phyloP scores from a whole-genome alignment of 495 filamentous ascomycete genomes.

The Daldinia grandis region DNA sequence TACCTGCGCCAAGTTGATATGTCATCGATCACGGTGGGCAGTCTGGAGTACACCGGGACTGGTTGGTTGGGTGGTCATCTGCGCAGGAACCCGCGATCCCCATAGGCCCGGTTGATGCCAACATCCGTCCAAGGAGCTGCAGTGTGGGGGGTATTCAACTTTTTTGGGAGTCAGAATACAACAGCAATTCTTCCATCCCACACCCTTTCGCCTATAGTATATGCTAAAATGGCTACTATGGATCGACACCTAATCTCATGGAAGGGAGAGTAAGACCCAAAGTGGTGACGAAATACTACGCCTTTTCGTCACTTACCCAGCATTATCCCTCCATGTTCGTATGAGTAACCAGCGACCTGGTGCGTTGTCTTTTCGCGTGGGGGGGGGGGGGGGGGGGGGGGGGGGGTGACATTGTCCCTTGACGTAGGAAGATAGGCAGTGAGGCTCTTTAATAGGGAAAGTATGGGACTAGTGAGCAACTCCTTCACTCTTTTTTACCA shows the following conservation, averaged over 20 bases:
- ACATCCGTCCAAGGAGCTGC: constrained; percentile 14
- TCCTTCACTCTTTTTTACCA: constrained; percentile 19
- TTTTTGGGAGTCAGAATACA: constrained; percentile 26
- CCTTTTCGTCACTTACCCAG: constrained; percentile 11
- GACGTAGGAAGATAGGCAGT: constrained; percentile 30
- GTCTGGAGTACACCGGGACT: constrained; percentile 27
- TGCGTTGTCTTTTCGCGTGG: constrained; percentile 18
- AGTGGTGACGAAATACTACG: constrained; percentile 32
- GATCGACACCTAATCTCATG: constrained; percentile 11
- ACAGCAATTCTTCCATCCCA: constrained; percentile 29
- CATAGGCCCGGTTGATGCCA: constrained; percentile 45
- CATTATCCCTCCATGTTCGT: constrained; percentile 27
- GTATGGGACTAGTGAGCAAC: constrained; percentile 1
- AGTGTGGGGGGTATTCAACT: constrained; percentile 34
- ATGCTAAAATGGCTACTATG: constrained; percentile 8
- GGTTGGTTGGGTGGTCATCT: constrained; percentile 44
- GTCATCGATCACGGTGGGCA: constrained; percentile 41
- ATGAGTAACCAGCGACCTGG: constrained; percentile 21
- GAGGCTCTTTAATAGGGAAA: constrained; percentile 34
- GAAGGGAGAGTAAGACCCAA: constrained; percentile 11
- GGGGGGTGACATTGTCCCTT: constrained; percentile 34
- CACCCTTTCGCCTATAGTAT: constrained; percentile 7
- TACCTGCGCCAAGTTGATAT: constrained; percentile 41
- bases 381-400: constrained; percentile 40
- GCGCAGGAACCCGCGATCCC: constrained; percentile 48